Percentiles rank a stretch among this genome's conserved stretches.
Conservation (phyloP, 2,329 filamentous ascomycete genomes). For the Colletotrichum spinosum region DNA sequence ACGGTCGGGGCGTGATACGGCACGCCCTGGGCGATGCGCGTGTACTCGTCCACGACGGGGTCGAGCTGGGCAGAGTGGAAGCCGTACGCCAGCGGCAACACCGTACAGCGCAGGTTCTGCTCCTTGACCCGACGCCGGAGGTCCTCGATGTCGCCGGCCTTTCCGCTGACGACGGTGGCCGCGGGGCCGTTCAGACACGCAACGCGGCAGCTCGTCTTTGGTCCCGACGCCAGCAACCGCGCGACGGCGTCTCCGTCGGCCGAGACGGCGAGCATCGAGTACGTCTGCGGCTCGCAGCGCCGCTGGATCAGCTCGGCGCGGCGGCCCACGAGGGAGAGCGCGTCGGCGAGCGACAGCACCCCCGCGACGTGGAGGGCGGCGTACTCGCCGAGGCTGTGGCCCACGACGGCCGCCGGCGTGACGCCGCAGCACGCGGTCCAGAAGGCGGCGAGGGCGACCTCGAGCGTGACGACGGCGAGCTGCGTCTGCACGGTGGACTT, state of each 20-base stretch:
- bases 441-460: too few relatives aligned
- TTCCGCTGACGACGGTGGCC: not conserved
- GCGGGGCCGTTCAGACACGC: too few relatives aligned
- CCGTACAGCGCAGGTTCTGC: constrained; percentile 45
- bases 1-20: constrained; percentile 13
- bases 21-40: constrained; percentile 45
- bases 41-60: constrained; percentile 59
- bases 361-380: constrained; percentile 49
- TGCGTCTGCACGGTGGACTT: too few relatives aligned
- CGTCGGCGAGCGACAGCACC: constrained; percentile 44
- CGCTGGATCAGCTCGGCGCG: constrained; percentile 64
- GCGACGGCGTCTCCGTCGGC: not conserved
- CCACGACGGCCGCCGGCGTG: too few relatives aligned
- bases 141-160: not conserved
- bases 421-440: not conserved
- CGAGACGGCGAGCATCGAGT: not conserved
- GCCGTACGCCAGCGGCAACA: constrained; percentile 50
- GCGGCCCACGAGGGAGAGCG: constrained; percentile 70
- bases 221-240: not conserved
- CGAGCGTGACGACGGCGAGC: too few relatives aligned
- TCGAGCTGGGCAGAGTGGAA: constrained; percentile 53
- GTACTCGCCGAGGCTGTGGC: not conserved
- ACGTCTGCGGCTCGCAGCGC: not conserved
- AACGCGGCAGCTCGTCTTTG: not conserved
- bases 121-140: not conserved